phyloP scores from a whole-genome alignment of 306 rosid genomes.

The Citrullus mucosospermus region DNA sequence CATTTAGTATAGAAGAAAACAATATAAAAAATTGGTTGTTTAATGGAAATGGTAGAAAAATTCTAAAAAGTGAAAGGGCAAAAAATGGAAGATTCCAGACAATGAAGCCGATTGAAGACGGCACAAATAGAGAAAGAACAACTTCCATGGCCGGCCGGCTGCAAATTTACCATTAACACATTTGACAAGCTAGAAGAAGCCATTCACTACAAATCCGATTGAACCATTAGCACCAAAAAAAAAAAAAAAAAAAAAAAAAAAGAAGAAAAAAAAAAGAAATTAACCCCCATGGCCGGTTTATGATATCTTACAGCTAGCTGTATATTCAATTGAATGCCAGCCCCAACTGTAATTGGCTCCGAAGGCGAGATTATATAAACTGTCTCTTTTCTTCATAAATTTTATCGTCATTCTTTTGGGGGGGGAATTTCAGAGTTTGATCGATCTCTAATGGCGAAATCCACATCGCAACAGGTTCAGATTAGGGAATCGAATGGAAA shows the following conservation, averaged over 20 bases:
- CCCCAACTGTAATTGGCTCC: not conserved
- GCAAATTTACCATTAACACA: not conserved
- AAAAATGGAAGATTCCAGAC: not conserved
- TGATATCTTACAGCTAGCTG: not conserved
- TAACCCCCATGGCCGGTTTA: conserved; percentile 7
- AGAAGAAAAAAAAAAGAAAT: not conserved
- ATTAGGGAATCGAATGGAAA: conserved; percentile 13
- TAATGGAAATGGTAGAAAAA: not conserved
- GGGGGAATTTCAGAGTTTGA: not conserved
- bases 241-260: not conserved
- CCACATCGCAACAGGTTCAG: conserved; percentile 14
- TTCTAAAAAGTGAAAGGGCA: not conserved
- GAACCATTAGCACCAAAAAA: not conserved
- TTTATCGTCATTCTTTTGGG: not conserved
- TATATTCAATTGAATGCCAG: not conserved
- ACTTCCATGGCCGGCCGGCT: conserved; percentile 6
- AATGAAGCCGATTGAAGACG: conserved; percentile 12
- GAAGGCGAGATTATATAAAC: not conserved
- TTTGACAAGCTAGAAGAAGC: conserved; percentile 10
- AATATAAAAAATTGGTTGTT: too few species aligned
- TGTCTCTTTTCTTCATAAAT: not conserved
- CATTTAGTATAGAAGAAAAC: not conserved
- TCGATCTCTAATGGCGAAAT: conserved; percentile 32
- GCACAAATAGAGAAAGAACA: not conserved
- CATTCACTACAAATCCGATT: not conserved